These are phyloP conservation scores for Arthromyces matolae DNA, from an alignment of 768 basidiomycete species.

Conservation along the genomic window DNA sequence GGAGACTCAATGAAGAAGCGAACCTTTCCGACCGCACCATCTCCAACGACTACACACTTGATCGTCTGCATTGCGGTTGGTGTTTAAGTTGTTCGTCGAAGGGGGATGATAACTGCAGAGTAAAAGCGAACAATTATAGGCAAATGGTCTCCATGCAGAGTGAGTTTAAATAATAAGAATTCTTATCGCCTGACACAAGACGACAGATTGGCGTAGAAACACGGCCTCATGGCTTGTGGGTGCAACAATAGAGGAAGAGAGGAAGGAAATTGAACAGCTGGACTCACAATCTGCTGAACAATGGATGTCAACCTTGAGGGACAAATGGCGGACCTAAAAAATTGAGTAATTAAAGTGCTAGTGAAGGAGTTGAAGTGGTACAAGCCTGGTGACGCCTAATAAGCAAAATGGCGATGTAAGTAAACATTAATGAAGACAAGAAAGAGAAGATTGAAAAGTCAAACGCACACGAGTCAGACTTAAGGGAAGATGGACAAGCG, in stretches of 20 bases:
- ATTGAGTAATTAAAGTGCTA: constrained; percentile 27
- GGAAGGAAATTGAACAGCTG: too few relatives aligned
- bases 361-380: constrained; percentile 24
- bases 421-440: not conserved
- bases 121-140: constrained; percentile 14
- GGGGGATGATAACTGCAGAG: constrained; percentile 12
- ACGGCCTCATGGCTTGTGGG: constrained; percentile 37
- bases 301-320: constrained; percentile 16
- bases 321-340: constrained; percentile 19
- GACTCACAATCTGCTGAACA: constrained; percentile 18
- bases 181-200: constrained; percentile 26
- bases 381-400: constrained; percentile 24
- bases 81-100: constrained; percentile 14
- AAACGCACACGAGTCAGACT: constrained; percentile 17
- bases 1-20: constrained; percentile 26
- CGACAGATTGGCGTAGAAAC: constrained; percentile 34
- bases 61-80: constrained; percentile 81
- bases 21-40: constrained; percentile 98
- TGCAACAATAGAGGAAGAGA: constrained; percentile 9
- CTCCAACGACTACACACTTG: constrained; percentile 96
- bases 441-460: constrained; percentile 6
- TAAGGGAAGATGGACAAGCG: constrained; percentile 21
- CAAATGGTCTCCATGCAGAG: constrained; percentile 13
- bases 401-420: constrained; percentile 11
- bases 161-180: constrained; percentile 9